These are phyloP conservation scores for Naganishia kalamii DNA, from an alignment of 768 basidiomycete species.

Conservation along the genomic window DNA sequence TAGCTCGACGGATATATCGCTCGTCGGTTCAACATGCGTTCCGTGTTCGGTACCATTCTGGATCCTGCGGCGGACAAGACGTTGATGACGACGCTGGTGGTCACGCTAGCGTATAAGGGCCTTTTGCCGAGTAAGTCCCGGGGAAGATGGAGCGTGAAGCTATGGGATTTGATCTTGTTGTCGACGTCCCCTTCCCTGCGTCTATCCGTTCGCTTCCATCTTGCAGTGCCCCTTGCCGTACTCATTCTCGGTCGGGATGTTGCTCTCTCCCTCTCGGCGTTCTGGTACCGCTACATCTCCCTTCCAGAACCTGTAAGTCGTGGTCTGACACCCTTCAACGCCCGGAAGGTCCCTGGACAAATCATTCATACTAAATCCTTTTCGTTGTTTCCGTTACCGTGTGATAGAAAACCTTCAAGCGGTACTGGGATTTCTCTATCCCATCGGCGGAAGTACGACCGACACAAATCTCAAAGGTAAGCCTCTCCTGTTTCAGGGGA, in stretches of 20 bases:
- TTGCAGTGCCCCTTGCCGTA: conserved; percentile 70
- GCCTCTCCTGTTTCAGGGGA: conserved; percentile 3
- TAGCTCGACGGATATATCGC: conserved; percentile 91
- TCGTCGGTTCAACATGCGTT: conserved; percentile 72
- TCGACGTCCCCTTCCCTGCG: no score
- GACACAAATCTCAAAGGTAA: conserved; percentile 77
- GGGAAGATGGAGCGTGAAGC: no score
- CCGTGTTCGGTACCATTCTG: conserved; percentile 89
- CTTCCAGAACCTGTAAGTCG: conserved; percentile 59
- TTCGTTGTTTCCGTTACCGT: conserved; percentile 46
- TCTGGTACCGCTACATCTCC: conserved; percentile 87
- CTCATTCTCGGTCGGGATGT: conserved; percentile 87
- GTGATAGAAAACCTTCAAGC: conserved; percentile 64
- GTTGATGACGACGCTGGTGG: conserved; percentile 85
- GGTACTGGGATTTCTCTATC: conserved; percentile 95
- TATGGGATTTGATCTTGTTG: no score
- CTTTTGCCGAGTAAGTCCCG: conserved; percentile 67
- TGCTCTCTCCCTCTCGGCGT: conserved; percentile 75
- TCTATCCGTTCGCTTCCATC: neutral
- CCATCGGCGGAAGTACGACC: conserved; percentile 92
- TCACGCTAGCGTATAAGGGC: conserved; percentile 74
- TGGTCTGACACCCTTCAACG: conserved; percentile 52
- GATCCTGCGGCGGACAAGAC: conserved; percentile 97
- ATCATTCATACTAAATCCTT: neutral
- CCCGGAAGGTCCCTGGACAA: neutral